A percentile compares a stretch with the other conserved stretches of the same genome.
Conservation (phyloP, 331 rosid species). For the Quercus tomentella region DNA sequence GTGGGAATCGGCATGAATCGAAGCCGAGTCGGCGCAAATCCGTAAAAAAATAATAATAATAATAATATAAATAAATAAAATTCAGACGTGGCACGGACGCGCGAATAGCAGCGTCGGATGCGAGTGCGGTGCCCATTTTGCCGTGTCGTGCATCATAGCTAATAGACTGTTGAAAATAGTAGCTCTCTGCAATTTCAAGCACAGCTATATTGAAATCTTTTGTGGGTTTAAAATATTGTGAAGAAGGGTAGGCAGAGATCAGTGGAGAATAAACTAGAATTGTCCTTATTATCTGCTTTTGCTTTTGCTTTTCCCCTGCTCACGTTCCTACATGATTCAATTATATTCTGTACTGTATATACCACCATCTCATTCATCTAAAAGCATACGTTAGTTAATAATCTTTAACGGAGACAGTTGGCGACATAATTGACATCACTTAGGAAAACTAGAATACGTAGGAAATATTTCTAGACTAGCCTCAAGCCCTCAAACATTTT, state of each 20-base stretch:
- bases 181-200: neutral
- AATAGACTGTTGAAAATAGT: neutral
- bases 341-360: neutral
- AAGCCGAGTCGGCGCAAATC: too few relatives aligned
- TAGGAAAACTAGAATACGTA: neutral
- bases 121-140: too few relatives aligned
- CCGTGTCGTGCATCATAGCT: too few relatives aligned
- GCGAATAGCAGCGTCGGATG: too few relatives aligned
- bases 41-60: too few relatives aligned
- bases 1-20: too few relatives aligned
- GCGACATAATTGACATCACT: too few relatives aligned
- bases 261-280: constrained; percentile 18
- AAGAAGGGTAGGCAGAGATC: constrained; percentile 3
- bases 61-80: too few relatives aligned
- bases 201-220: neutral
- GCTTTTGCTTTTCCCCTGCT: neutral
- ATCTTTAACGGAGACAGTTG: neutral
- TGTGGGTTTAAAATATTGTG: neutral
- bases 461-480: neutral
- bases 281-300: neutral
- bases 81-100: too few relatives aligned
- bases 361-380: neutral
- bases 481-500: neutral
- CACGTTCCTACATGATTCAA: neutral
- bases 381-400: neutral